These are phyloP conservation scores for Aspergillus haitiensis DNA, from an alignment of 495 filamentous ascomycete genomes.

Conservation along the genomic window DNA sequence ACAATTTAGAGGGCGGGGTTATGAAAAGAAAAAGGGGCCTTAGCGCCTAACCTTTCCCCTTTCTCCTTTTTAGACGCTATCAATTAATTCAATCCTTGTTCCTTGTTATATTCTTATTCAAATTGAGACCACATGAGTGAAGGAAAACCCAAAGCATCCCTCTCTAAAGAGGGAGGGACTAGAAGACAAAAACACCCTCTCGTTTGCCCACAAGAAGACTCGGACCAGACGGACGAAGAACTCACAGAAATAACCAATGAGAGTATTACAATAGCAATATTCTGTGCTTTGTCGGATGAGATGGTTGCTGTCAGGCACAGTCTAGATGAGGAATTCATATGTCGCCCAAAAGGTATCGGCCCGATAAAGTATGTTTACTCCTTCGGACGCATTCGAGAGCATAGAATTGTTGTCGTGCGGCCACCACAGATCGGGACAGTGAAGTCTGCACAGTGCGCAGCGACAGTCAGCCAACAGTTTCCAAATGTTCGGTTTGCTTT, in stretches of 20 bases:
- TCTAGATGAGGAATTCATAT: conserved; percentile 1
- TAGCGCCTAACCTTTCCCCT: no score
- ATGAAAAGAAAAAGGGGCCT: no score
- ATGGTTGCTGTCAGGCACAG: not conserved
- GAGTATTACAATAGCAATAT: conserved; percentile 3
- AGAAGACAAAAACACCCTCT: no score
- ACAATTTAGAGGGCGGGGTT: no score
- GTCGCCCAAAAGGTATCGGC: not conserved
- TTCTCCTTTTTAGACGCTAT: no score
- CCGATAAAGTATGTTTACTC: conserved; percentile 27
- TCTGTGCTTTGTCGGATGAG: not conserved
- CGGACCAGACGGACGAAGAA: not conserved
- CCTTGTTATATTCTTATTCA: no score
- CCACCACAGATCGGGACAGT: not conserved
- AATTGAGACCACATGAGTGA: no score
- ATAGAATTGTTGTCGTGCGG: conserved; percentile 36
- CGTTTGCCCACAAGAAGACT: no score
- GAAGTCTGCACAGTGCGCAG: conserved; percentile 11
- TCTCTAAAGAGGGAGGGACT: no score
- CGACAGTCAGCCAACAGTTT: conserved; percentile 5
- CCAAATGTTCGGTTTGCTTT: conserved; percentile 10
- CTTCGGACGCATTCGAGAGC: conserved; percentile 33
- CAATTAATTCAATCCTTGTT: no score
- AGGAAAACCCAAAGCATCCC: no score
- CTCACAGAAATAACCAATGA: not conserved